A percentile compares a stretch with the other conserved stretches of the same genome.
These are phyloP conservation scores for Ceratobasidium theobromae DNA, from an alignment of 1,284 basidiomycete genomes.

Conservation along the genomic window DNA sequence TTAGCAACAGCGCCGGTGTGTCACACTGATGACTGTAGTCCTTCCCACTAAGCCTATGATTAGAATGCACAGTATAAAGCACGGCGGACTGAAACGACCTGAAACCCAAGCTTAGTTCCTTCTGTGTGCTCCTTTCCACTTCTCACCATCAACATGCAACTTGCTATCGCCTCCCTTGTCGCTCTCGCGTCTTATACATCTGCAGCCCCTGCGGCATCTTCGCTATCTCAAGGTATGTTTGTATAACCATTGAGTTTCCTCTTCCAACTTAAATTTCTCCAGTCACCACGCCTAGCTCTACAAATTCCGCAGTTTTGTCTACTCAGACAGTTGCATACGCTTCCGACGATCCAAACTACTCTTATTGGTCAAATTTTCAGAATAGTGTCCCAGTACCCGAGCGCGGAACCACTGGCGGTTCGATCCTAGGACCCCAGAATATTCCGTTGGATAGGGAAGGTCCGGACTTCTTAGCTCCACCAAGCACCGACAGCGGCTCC, in stretches of 20 bases:
- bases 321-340: conserved; percentile 30
- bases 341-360: conserved; percentile 32
- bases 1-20: too few relatives aligned
- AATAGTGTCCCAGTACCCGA: background rate
- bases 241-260: too few relatives aligned
- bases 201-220: background rate
- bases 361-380: conserved; percentile 22
- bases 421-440: conserved; percentile 54
- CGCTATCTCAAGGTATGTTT: too few relatives aligned
- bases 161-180: background rate
- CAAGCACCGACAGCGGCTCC: conserved; percentile 63
- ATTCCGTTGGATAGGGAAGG: conserved; percentile 55
- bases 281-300: conserved; percentile 22
- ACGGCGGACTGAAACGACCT: too few relatives aligned
- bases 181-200: background rate
- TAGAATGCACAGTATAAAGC: too few relatives aligned
- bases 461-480: conserved; percentile 63
- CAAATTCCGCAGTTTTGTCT: conserved; percentile 29
- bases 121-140: too few relatives aligned
- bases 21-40: too few relatives aligned
- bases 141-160: too few relatives aligned
- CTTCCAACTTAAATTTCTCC: conserved; percentile 5
- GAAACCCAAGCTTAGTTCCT: too few relatives aligned
- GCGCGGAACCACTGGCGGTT: background rate
- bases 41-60: too few relatives aligned